phyloP scores from a whole-genome alignment of 768 basidiomycete genomes.

The Serendipita sp. region DNA sequence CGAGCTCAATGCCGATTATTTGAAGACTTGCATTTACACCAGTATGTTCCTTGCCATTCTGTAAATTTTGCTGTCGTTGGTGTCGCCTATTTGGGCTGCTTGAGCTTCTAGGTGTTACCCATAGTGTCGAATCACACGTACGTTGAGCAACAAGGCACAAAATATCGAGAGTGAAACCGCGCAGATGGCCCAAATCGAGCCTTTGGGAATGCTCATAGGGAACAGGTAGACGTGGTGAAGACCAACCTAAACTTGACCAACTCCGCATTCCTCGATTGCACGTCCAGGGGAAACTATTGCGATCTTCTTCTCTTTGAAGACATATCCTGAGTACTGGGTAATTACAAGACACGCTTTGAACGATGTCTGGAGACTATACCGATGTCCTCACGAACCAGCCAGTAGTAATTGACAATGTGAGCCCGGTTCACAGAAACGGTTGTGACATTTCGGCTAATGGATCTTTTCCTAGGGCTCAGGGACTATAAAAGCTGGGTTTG shows the following conservation, averaged over 20 bases:
- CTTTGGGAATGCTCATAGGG: background rate
- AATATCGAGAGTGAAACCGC: background rate
- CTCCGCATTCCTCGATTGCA: background rate
- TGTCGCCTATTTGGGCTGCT: background rate
- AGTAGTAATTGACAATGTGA: slow-evolving; percentile 95
- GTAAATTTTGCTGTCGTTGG: background rate
- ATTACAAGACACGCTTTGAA: background rate
- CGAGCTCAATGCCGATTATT: background rate
- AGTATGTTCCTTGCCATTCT: slow-evolving; percentile 77
- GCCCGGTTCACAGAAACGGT: slow-evolving; percentile 15
- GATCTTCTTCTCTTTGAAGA: no score
- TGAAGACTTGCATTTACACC: slow-evolving; percentile 60
- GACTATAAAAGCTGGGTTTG: slow-evolving; percentile 97
- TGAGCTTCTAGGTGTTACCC: background rate
- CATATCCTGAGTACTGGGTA: background rate
- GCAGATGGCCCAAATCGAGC: background rate
- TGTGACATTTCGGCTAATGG: slow-evolving; percentile 13
- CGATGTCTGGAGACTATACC: slow-evolving; percentile 76
- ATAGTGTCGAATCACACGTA: background rate
- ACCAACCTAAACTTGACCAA: background rate
- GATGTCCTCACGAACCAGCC: slow-evolving; percentile 96
- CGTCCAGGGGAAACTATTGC: background rate
- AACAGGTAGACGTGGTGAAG: background rate
- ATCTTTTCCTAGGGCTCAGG: slow-evolving; percentile 68
- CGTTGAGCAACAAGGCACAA: background rate